A percentile compares a stretch with the other conserved stretches of the same genome.
Conservation (phyloP, 2,329 filamentous ascomycete genomes). For the Pseudogymnoascus sp. region DNA sequence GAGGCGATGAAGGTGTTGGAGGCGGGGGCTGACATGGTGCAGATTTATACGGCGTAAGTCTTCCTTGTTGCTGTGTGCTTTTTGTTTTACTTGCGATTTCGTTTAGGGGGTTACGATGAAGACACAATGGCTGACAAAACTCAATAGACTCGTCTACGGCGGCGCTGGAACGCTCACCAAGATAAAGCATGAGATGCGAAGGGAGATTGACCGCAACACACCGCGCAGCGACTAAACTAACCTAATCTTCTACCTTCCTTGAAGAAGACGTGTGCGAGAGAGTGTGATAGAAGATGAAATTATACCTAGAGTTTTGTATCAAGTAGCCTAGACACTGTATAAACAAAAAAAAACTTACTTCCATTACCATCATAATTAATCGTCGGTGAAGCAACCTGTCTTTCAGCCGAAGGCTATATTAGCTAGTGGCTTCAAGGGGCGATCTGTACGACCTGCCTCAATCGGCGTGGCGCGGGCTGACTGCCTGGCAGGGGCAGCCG, state of each 20-base stretch:
- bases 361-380: neutral
- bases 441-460: neutral
- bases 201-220: slow-evolving; percentile 17
- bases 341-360: neutral
- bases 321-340: neutral
- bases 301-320: neutral
- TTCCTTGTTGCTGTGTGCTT: neutral
- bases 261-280: neutral
- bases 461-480: neutral
- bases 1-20: slow-evolving; percentile 77
- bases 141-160: slow-evolving; percentile 46
- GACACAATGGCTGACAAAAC: slow-evolving; percentile 5
- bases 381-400: neutral
- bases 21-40: slow-evolving; percentile 81
- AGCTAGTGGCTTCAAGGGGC: neutral
- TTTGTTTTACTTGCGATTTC: neutral
- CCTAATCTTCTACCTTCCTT: neutral
- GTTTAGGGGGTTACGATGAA: neutral
- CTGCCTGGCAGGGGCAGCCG: neutral
- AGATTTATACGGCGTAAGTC: slow-evolving; percentile 69
- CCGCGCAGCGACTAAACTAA: neutral
- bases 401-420: neutral
- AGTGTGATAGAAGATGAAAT: neutral
- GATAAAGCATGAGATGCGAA: slow-evolving; percentile 55
- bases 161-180: slow-evolving; percentile 56